Base-by-base conservation (phyloP, 2,329 filamentous ascomycete genomes). In the Aureobasidium sp. region DNA sequence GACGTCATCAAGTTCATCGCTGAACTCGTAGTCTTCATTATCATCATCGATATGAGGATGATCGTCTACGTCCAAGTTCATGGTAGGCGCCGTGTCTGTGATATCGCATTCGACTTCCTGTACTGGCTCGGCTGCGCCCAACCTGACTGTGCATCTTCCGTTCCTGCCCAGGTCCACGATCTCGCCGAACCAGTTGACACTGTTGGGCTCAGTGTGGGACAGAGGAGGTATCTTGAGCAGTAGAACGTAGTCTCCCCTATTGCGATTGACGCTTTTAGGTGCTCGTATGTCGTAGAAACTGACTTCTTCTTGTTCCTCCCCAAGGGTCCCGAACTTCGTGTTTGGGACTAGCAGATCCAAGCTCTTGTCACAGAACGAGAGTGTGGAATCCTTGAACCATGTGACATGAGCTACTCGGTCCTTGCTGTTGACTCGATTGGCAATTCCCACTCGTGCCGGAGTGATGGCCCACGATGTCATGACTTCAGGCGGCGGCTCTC, bases 201-300 rank as follows among this genome's bases (percentile, higher is more conserved):
- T 42, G 50, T 65, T 60, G 30, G 54, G 61, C n/a, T 39, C 32
- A 21, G 44, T 53, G 6, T 53, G 29, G 45, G 58, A 21, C 5
- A 45, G 61, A 16, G 1, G 5, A 6, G 57, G 57, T 25, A 54
- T 36, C 3, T 62, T 59, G 11, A 78, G 74, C 13, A 85, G 68
- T 11, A 84, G 68, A 2, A 84, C 82, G 60, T 82, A 78, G 67
- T 85, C 82, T 8, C 79, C 79, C 62, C 78, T 72, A 42, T 76
- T 72, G 41, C 79, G 76, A 41, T 76, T 78, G 53, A 85, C 65
- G 6, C 75, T 75, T n/a, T 76, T 74, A 37, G 79, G 78, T 2
- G 76, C 76, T 59, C 75, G 75, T 39, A 85, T 78, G 64, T 86
- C 83, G 67, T 85, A 85, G 42, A 85, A 67, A 62, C 82, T 85